A percentile compares a stretch with the other conserved stretches of the same genome.
These are phyloP conservation scores for Ampelomyces quisqualis DNA, from an alignment of 2,329 filamentous ascomycete species.

Conservation along the genomic window DNA sequence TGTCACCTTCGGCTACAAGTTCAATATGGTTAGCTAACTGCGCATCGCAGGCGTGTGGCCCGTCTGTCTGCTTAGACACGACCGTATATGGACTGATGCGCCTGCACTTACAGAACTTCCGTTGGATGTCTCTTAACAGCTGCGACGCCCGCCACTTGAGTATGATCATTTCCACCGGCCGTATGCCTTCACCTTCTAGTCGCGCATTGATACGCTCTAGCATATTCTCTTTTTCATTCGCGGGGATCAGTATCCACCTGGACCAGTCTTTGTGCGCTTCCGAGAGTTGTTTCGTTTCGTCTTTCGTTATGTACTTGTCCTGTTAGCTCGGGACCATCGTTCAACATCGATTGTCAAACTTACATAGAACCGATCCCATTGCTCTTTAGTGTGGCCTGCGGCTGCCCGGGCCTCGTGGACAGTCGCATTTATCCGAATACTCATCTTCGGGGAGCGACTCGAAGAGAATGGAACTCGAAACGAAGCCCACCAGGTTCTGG, in stretches of 20 bases:
- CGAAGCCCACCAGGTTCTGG: conserved; percentile 31
- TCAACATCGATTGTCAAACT: conserved; percentile 15
- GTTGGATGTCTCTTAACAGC: conserved; percentile 39
- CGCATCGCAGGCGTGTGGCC: conserved; percentile 20
- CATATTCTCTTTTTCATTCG: conserved; percentile 41
- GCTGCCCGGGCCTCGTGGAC: conserved; percentile 39
- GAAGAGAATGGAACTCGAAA: conserved; percentile 23
- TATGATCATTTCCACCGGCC: conserved; percentile 42
- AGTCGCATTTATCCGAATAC: conserved; percentile 43
- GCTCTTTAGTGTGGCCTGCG: conserved; percentile 41
- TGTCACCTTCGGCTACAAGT: conserved; percentile 41
- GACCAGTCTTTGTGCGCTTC: conserved; percentile 42
- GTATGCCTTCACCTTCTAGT: conserved; percentile 39
- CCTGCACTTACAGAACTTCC: conserved; percentile 41
- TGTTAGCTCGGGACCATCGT: conserved; percentile 24
- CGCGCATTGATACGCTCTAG: conserved; percentile 39
- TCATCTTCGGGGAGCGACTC: conserved; percentile 32
- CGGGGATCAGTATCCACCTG: conserved; percentile 42
- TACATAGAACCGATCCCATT: conserved; percentile 44
- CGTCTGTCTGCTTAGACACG: conserved; percentile 17
- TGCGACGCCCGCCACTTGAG: conserved; percentile 43
- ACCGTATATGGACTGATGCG: conserved; percentile 19
- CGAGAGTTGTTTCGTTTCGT: conserved; percentile 40
- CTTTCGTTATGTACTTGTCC: conserved; percentile 41
- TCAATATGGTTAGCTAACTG: conserved; percentile 33